Base-by-base conservation (phyloP, 2,329 filamentous ascomycete genomes). In the Cercospora sojina region DNA sequence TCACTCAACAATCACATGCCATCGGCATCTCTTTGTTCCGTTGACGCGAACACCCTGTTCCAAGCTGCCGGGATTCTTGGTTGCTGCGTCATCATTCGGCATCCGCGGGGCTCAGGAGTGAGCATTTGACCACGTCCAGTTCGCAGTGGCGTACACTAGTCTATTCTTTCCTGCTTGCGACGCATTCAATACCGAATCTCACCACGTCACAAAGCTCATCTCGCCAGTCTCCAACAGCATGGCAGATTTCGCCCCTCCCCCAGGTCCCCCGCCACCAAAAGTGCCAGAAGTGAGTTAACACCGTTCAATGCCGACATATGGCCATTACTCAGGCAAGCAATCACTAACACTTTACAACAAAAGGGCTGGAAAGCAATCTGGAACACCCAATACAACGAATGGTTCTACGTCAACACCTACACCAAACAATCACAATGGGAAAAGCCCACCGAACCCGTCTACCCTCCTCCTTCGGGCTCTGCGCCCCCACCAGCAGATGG, bases 361-460 rank as follows among this genome's bases (percentile, higher is more conserved):
- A 90, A 91, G 74, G 93, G 93, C 73, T 97, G 92, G 91, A 88
- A 91, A 75, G 90, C 90, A 10, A 87, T 92, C 70, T 96, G 89
- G 87, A 95, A 96, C 79, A 88, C 90, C 0, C 88, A 95, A 75
- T 97, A 97, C 82, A 90, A 90, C 75, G 90, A 95, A 85, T 97
- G 91, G 89, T 97, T 95, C 86, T 97, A 91, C 81, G 91, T 97
- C 67, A 95, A 97, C 81, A 87, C 91, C 68, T 87, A 89, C 79
- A 97, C 93, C 70, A 95, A 95, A 75, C 85, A 90, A 76, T 96
- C 93, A 5, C 91, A 94, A 84, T 97, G 93, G 93, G 91, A 96
- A 4, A 90, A 87, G 72, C 93, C 93, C 18, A 91, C 88, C 41
- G 84, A 84, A 62, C 89, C 91, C 51, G 87, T 88, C 61, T 85